A percentile compares a stretch with the other conserved stretches of the same genome.
phyloP scores from a whole-genome alignment of 1,139 yeast genomes.

The Candida mesenterica region DNA sequence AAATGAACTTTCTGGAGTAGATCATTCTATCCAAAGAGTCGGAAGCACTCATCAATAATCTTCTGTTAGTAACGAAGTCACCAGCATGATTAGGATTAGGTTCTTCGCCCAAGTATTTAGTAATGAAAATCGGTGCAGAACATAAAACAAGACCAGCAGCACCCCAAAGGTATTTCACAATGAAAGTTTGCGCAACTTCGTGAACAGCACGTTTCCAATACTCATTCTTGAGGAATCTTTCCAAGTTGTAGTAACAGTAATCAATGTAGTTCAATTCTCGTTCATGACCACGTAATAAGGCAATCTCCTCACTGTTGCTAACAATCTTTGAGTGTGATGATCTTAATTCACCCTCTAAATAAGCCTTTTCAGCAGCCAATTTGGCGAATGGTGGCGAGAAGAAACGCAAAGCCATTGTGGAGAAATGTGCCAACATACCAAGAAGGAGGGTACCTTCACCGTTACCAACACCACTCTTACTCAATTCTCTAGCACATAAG shows the following conservation, averaged over 20 bases:
- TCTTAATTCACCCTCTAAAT: conserved; percentile 82
- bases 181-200: conserved; percentile 77
- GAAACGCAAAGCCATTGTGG: conserved; percentile 69
- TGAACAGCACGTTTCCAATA: conserved; percentile 72
- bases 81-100: conserved; percentile 61
- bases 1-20: conserved; percentile 79
- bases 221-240: conserved; percentile 74
- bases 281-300: conserved; percentile 76
- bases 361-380: conserved; percentile 74
- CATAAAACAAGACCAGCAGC: conserved; percentile 89
- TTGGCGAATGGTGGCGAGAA: conserved; percentile 91
- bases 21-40: conserved; percentile 87
- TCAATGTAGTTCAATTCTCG: conserved; percentile 80
- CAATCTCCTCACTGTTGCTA: conserved; percentile 81
- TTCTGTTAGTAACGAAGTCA: conserved; percentile 85
- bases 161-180: conserved; percentile 93
- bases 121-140: conserved; percentile 83
- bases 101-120: conserved; percentile 50
- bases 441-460: conserved; percentile 84
- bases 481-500: conserved; percentile 78
- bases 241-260: conserved; percentile 76
- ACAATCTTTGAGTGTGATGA: conserved; percentile 80
- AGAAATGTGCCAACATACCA: conserved; percentile 78
- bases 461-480: conserved; percentile 71
- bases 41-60: conserved; percentile 80